Conservation (phyloP, 352 stramenopile species). For the Saprolegnia parasitica region DNA sequence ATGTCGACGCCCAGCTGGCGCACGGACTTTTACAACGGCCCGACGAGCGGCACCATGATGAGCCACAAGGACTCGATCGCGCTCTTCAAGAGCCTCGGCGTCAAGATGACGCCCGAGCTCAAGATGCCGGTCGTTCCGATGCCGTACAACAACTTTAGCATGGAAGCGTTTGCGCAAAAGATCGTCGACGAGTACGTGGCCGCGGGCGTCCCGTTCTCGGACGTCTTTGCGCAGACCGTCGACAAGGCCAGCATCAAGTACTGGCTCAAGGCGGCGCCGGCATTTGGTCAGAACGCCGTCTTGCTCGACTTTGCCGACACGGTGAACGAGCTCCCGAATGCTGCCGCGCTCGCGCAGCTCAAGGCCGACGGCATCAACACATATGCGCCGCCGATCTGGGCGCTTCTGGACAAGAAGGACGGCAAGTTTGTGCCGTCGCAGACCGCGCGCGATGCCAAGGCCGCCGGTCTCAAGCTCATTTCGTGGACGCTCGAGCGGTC, state of each 20-base stretch:
- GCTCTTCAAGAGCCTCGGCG: conserved; percentile 37
- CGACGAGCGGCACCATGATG: conserved; percentile 34
- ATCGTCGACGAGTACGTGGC: conserved; percentile 63
- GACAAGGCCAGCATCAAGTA: conserved; percentile 41
- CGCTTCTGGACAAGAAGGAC: conserved; percentile 32
- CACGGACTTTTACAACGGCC: conserved; percentile 44
- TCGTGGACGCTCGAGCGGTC: conserved; percentile 54
- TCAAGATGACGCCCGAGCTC: conserved; percentile 53
- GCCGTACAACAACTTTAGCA: conserved; percentile 48
- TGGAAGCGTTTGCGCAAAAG: conserved; percentile 49
- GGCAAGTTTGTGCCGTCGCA: conserved; percentile 35
- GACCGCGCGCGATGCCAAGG: conserved; percentile 35
- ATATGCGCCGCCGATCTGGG: conserved; percentile 45
- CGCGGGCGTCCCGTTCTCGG: conserved; percentile 33
- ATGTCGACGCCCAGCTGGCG: conserved; percentile 40
- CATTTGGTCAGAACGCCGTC: conserved; percentile 39
- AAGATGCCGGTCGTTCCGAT: conserved; percentile 48
- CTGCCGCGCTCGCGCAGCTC: conserved; percentile 29
- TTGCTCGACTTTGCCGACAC: conserved; percentile 33
- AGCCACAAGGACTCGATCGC: conserved; percentile 52
- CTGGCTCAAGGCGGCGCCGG: conserved; percentile 41
- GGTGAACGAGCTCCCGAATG: conserved; percentile 1
- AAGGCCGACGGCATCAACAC: conserved; percentile 40
- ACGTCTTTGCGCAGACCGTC: conserved; percentile 52
- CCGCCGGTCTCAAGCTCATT: conserved; percentile 50